Base-by-base conservation (phyloP, 2,329 filamentous ascomycete species). In the Ophiosphaerella korrae region DNA sequence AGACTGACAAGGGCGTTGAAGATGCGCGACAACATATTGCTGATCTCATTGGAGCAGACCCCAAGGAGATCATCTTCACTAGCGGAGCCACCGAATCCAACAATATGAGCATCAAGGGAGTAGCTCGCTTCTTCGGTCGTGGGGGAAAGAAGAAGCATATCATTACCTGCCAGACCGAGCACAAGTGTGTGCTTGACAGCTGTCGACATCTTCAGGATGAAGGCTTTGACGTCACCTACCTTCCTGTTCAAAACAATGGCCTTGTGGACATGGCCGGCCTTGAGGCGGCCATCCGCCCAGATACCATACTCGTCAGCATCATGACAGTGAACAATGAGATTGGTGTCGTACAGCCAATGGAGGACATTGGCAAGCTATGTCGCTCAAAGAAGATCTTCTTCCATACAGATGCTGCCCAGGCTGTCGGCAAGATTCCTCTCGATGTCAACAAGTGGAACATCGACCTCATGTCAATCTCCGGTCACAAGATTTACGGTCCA, bases 241-340 rank as follows among this genome's bases (percentile, higher is more conserved):
- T 99, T 40, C 92, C 94, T 3, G 94, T 99, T 5, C 84, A 92
- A 75, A 84, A 77, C 67, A 93, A 90, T 61, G 94, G 94, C n/a
- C 78, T 97, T 60, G 81, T 99, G 66, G 84, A 88, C 61, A 84
- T 99, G 80, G 83, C 89, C 36, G 85, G 94, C 63, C 84, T 99
- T 26, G 89, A 95, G 77, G 89, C 87, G 18, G 91, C 93, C 21
- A 95, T 99, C 56, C 86, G 89, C 53, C 92, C 92, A 0, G 92
- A 97, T 53, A 99, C 94, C 12, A 87, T 86, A 37, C 79, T 99
- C 26, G 92, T 97, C 75, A 97, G 92, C 71, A 90, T 99, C 75
- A 99, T 99, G 94, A 87, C 94, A 1, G 94, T 99, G 68, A 99
- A 99, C 81, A 99, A 99, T 75, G 94, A 99, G 77, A 97, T 99